These are phyloP conservation scores for Paracoccidioides lutzii DNA, from an alignment of 2,329 filamentous ascomycete species.

Conservation along the genomic window DNA sequence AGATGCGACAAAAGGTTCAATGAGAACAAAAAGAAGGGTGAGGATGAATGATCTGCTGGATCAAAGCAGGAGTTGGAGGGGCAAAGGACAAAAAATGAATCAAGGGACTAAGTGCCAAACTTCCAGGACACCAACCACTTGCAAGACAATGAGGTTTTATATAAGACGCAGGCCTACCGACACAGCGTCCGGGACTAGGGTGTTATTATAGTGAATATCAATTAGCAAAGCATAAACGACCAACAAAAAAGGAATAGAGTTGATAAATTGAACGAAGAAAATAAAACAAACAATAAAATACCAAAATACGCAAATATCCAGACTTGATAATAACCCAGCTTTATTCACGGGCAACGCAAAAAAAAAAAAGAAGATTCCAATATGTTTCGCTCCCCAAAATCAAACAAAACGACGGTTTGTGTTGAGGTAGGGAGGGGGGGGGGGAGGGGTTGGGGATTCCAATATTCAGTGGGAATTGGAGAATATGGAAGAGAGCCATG, in stretches of 20 bases:
- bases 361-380: not conserved
- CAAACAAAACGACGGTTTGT: not conserved
- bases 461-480: slow-evolving; percentile 15
- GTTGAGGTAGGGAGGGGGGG: not conserved
- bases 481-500: slow-evolving; percentile 13
- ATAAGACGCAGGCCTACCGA: not conserved
- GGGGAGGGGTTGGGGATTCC: not conserved
- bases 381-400: not conserved
- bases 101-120: not conserved
- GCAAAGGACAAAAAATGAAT: not conserved
- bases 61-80: too few species aligned
- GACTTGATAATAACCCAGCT: not conserved
- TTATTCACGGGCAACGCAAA: not conserved
- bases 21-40: not conserved
- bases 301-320: not conserved
- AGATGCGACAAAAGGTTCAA: not conserved
- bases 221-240: not conserved
- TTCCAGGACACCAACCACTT: not conserved
- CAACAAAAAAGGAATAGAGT: not conserved
- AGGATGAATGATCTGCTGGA: not conserved
- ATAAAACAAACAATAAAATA: not conserved
- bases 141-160: not conserved
- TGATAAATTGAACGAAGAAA: not conserved
- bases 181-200: not conserved
- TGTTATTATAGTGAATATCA: not conserved